phyloP scores from a whole-genome alignment of 1,139 yeast species.

The Saccharomycopsis hybrid region DNA sequence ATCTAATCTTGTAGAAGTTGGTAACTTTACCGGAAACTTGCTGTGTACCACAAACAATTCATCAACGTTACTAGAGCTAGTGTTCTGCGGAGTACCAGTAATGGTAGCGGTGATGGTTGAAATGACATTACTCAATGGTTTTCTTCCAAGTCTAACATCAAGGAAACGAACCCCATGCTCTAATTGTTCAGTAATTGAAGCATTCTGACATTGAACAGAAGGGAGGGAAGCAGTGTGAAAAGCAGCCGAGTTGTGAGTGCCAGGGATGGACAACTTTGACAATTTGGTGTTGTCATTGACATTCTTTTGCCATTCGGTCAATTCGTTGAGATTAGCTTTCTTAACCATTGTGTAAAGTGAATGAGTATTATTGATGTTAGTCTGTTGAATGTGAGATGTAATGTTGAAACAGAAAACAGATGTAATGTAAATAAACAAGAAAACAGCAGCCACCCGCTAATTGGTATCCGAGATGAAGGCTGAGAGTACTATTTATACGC shows the following conservation, averaged over 20 bases:
- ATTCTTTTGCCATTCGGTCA: slow-evolving; percentile 45
- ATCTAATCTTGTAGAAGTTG: slow-evolving; percentile 47
- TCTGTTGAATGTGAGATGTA: neutral
- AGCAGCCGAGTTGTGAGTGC: slow-evolving; percentile 79
- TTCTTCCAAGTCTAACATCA: slow-evolving; percentile 61
- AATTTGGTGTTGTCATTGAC: slow-evolving; percentile 47
- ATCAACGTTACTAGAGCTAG: slow-evolving; percentile 38
- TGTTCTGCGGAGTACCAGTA: slow-evolving; percentile 25
- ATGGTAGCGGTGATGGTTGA: slow-evolving; percentile 21
- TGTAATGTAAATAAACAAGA: neutral
- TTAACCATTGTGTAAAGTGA: slow-evolving; percentile 14
- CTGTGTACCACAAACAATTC: slow-evolving; percentile 71
- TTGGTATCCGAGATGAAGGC: no score
- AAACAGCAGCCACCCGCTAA: neutral
- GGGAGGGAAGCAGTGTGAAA: slow-evolving; percentile 62
- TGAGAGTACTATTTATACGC: no score
- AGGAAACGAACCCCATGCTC: slow-evolving; percentile 67
- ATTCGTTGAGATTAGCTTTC: slow-evolving; percentile 12
- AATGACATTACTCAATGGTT: slow-evolving; percentile 33
- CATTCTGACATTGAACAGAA: slow-evolving; percentile 74
- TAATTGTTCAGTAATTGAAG: slow-evolving; percentile 53
- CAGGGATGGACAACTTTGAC: slow-evolving; percentile 61
- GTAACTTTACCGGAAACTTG: slow-evolving; percentile 63
- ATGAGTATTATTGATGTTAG: neutral
- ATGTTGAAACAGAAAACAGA: neutral